Evolutionary conservation across 2,329 filamentous ascomycete genomes (phyloP).

Genomic region (Emergomyces pasteurianus): DNA sequence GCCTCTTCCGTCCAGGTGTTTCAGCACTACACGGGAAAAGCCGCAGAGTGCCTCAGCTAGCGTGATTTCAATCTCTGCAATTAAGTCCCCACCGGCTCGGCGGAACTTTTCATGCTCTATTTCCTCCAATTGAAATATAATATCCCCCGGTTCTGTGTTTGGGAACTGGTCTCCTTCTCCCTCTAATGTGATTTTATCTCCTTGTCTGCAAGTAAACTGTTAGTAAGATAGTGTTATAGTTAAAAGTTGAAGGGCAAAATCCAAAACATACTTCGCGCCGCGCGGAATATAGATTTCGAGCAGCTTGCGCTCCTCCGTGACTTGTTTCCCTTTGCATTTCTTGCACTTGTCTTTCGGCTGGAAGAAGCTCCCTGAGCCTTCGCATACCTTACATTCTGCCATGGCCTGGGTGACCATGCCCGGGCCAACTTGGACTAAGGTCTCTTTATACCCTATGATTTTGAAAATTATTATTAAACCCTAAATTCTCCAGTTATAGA

Average conservation of each 20-base stretch:
- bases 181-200: constrained; percentile 79
- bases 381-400: constrained; percentile 69
- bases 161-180: constrained; percentile 91
- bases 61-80: constrained; percentile 67
- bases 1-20: constrained; percentile 85
- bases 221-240: background rate
- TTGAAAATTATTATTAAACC: constrained; percentile 5
- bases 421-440: constrained; percentile 71
- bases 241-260: background rate
- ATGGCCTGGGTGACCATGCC: constrained; percentile 73
- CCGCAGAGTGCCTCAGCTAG: constrained; percentile 75
- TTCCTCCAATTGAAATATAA: constrained; percentile 79
- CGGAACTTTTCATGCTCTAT: constrained; percentile 70
- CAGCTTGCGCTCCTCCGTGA: constrained; percentile 79
- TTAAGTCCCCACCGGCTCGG: constrained; percentile 72
- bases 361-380: constrained; percentile 72
- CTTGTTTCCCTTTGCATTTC: constrained; percentile 92
- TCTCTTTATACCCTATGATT: constrained; percentile 52
- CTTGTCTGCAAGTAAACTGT: constrained; percentile 38
- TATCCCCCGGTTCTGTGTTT: constrained; percentile 80
- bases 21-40: constrained; percentile 81
- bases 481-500: background rate
- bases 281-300: constrained; percentile 92
- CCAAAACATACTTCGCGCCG: constrained; percentile 50
- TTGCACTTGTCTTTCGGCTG: constrained; percentile 98